Evolutionary conservation across 805 yeast genomes (phyloP), one percentile per base, ranked within the genome.

Genomic region (Candida suzukii): DNA sequence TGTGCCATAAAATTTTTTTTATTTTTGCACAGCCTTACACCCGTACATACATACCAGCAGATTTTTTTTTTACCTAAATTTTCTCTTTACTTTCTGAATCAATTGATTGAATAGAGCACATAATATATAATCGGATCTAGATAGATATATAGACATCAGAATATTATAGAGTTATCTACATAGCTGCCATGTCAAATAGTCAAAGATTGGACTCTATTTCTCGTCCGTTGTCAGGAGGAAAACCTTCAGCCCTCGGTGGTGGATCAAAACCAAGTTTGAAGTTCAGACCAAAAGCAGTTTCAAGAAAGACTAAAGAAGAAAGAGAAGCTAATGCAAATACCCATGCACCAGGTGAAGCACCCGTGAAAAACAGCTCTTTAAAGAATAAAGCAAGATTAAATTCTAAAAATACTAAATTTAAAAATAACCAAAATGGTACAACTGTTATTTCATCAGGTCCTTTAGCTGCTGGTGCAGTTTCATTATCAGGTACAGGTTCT

Each of bases 241-340:
- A 46, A n/a, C 27, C 41, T 35, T 28, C 41, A 7, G n/a, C n/a
- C n/a, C n/a, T n/a, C n/a, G n/a, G n/a, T n/a, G n/a, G n/a, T n/a
- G n/a, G n/a, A n/a, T n/a, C n/a, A n/a, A 76, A 77, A 51, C 74
- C 85, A 8, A 68, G 77, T 2, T 64, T 83, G 45, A 82, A 83
- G 60, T 90, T 90, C 63, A 79, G 80, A 60, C 97, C 97, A 2
- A 90, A 90, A 60, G 81, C 72, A 2, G 95, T 90, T 34, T 88
- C 88, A 0, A 70, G 97, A 61, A 78, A 87, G 57, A 66, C 88
- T 11, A 82, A 86, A 50, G 90, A 85, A 50, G 96, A 88, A 51
- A 69, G 96, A 58, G 95, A 79, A 19, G 79, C 84, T 22, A 74
- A 76, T 41, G 90, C 88, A 0, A 88, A 88, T 4, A 37, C 47